Conservation (phyloP, 331 rosid genomes). For the Dryas integrifolia region DNA sequence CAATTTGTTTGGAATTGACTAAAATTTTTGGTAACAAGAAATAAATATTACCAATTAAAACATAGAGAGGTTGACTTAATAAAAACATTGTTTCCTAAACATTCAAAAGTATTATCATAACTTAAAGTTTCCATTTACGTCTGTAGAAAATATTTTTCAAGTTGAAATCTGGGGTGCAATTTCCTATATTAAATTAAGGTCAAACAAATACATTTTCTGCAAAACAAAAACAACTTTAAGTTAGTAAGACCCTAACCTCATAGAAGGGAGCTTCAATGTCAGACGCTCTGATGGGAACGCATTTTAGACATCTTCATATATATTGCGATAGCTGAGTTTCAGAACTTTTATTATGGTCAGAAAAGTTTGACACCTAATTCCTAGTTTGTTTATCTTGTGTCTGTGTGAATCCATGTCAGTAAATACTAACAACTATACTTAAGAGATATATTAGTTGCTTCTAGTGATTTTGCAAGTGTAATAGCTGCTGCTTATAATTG, state of each 20-base stretch:
- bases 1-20: background rate
- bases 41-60: background rate
- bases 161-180: slow-evolving; percentile 1
- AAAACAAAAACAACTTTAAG: background rate
- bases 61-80: background rate
- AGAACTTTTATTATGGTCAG: too few relatives aligned
- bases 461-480: background rate
- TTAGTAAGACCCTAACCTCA: background rate
- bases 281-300: background rate
- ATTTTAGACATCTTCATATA: slow-evolving; percentile 1
- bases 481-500: background rate
- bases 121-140: background rate
- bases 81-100: background rate
- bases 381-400: background rate
- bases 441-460: slow-evolving; percentile 4
- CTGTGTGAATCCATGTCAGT: background rate
- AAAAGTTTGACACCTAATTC: background rate
- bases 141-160: background rate
- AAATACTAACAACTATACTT: background rate
- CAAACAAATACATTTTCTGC: background rate
- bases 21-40: background rate
- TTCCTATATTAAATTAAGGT: slow-evolving; percentile 3
- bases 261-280: background rate
- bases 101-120: background rate
- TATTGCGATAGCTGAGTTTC: background rate